Evolutionary conservation across 495 filamentous ascomycete genomes (phyloP), one percentile per base, ranked within the genome.

Genomic region (Jackrogersella minutella): DNA sequence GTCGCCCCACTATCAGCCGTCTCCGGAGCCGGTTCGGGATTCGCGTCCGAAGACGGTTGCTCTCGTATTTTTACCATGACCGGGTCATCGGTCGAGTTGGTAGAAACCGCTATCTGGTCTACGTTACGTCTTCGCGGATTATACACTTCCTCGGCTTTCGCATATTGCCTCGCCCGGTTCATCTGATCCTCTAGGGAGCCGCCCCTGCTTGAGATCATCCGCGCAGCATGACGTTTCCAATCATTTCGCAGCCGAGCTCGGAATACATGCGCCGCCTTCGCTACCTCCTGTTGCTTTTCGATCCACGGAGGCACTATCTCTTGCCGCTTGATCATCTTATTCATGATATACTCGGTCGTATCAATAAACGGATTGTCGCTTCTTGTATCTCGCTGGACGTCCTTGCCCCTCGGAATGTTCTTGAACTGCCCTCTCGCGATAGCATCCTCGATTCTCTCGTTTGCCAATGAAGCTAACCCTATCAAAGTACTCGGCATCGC

Each of bases 271-370:
- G 88, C 82, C 10, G 90, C 86, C 54, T 82, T 86, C 4, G 88
- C 82, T 6, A 99, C 80, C 68, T 97, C 93, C 74, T 97, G 95
- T 75, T 99, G 95, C 73, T 97, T 98, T 76, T 98, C 95, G 47
- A 99, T 97, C 96, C 90, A 93, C 0, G 89, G 90, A 0, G 90
- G 90, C 2, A 90, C 87, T 41, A 92, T 87, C 8, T 91, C 95
- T 74, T 99, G 95, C 56, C 91, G 90, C 78, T 97, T 90, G 64
- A 99, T 97, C 73, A 98, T 97, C 78, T 96, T 96, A 75, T 99
- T 99, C 88, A 99, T 89, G 68, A 98, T 91, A 74, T 97, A 97
- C 76, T 97, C 94, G 0, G 96, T 98, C 1, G 95, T 98, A 74
- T 98, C 93, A 31, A 98, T 84, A 73, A 95, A 99, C 0, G 96